Evolutionary conservation across 75 land plant genomes (phyloP).

Genomic region (Ceratopteris richardii): DNA sequence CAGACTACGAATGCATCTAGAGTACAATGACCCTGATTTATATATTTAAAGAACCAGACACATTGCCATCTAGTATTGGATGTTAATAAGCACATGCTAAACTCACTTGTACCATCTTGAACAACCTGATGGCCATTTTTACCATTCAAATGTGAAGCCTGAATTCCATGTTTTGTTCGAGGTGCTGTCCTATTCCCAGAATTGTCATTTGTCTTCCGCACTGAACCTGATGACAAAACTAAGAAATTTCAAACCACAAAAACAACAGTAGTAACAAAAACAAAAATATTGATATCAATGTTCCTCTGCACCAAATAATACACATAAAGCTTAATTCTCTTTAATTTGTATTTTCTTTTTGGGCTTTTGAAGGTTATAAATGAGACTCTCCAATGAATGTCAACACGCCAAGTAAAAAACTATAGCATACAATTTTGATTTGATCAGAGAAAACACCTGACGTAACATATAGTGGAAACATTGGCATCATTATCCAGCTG

Average conservation of each 20-base stretch:
- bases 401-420: neutral
- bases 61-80: neutral
- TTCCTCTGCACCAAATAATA: too few relatives aligned
- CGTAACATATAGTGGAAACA: too few relatives aligned
- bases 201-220: neutral
- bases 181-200: conserved; percentile 4
- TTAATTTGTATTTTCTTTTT: too few relatives aligned
- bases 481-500: too few relatives aligned
- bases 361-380: neutral
- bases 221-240: conserved; percentile 1
- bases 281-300: too few relatives aligned
- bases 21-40: too few relatives aligned
- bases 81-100: too few relatives aligned
- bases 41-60: too few relatives aligned
- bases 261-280: neutral
- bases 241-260: neutral
- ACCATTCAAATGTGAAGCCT: neutral
- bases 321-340: neutral
- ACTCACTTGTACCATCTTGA: conserved; percentile 1
- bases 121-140: neutral
- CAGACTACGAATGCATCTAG: too few relatives aligned
- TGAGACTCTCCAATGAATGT: neutral
- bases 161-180: conserved; percentile 2
- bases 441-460: too few relatives aligned
- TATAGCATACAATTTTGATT: neutral